Conservation (phyloP, 352 stramenopile species). For the Globisporangium barbulae region DNA sequence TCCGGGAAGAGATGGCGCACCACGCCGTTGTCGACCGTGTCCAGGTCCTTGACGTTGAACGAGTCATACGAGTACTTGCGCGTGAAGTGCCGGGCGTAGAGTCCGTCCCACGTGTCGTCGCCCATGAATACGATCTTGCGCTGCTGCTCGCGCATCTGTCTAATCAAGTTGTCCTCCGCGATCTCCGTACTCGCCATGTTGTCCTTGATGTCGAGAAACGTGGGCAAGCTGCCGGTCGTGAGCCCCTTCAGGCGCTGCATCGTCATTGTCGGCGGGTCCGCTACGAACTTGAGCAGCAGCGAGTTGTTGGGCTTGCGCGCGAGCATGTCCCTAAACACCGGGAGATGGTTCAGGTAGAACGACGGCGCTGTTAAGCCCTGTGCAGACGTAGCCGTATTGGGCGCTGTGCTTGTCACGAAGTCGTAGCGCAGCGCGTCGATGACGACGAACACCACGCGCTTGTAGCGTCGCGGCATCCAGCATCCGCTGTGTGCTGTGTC, state of each 20-base stretch:
- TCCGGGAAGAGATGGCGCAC: conserved; percentile 65
- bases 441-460: conserved; percentile 91
- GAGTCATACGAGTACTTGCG: conserved; percentile 94
- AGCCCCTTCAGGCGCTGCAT: conserved; percentile 98
- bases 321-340: conserved; percentile 73
- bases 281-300: conserved; percentile 93
- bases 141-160: conserved; percentile 66
- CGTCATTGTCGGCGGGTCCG: conserved; percentile 98
- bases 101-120: conserved; percentile 97
- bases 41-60: conserved; percentile 98
- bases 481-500: conserved; percentile 28
- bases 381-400: background rate
- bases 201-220: conserved; percentile 97
- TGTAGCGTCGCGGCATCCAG: conserved; percentile 76
- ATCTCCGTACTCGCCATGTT: conserved; percentile 92
- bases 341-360: conserved; percentile 85
- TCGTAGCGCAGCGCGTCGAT: conserved; percentile 97
- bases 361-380: conserved; percentile 13
- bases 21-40: conserved; percentile 97
- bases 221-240: conserved; percentile 96
- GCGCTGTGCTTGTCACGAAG: conserved; percentile 64
- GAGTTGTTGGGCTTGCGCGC: conserved; percentile 44
- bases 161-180: conserved; percentile 95
- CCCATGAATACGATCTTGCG: conserved; percentile 94
- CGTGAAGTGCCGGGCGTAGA: conserved; percentile 93